Percentiles rank a stretch among this genome's conserved stretches.
Evolutionary conservation across 2,329 filamentous ascomycete genomes (phyloP).

Genomic region (Epichloe elymi): DNA sequence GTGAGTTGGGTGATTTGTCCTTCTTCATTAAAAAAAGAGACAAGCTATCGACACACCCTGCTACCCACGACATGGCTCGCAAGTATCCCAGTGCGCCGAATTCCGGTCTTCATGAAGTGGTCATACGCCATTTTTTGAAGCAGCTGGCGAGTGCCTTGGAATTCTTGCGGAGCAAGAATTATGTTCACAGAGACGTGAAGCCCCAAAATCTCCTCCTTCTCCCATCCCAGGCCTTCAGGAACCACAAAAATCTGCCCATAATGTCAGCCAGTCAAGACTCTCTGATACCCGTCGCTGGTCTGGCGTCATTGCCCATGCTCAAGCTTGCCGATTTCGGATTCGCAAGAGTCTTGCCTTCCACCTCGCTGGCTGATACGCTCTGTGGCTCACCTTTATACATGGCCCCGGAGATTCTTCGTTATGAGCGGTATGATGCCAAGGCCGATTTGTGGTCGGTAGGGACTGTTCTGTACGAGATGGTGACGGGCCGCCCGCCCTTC

Average conservation of each 20-base stretch:
- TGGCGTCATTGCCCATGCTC: constrained; percentile 81
- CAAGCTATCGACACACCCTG: constrained; percentile 63
- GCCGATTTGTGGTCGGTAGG: constrained; percentile 97
- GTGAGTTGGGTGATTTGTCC: constrained; percentile 85
- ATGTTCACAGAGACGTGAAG: constrained; percentile 94
- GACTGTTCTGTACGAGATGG: constrained; percentile 92
- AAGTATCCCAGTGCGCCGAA: constrained; percentile 79
- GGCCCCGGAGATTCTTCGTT: constrained; percentile 93
- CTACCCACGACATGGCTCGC: constrained; percentile 77
- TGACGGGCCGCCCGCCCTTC: constrained; percentile 80
- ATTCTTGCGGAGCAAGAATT: constrained; percentile 72
- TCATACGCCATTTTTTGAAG: constrained; percentile 91
- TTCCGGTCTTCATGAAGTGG: constrained; percentile 90
- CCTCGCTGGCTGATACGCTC: constrained; percentile 85
- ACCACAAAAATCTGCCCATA: constrained; percentile 42
- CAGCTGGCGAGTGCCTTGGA: constrained; percentile 85
- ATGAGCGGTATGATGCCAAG: constrained; percentile 94
- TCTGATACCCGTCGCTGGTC: constrained; percentile 64
- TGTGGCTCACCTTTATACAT: constrained; percentile 97
- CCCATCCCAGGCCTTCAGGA: constrained; percentile 61
- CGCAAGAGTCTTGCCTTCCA: constrained; percentile 77
- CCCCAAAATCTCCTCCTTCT: constrained; percentile 90
- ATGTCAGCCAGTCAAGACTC: constrained; percentile 68
- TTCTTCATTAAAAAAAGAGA: constrained; percentile 93
- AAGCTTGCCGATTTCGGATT: constrained; percentile 99